Evolutionary conservation across 352 stramenopile species (phyloP).

Genomic region (Globisporangium sylvaticum): DNA sequence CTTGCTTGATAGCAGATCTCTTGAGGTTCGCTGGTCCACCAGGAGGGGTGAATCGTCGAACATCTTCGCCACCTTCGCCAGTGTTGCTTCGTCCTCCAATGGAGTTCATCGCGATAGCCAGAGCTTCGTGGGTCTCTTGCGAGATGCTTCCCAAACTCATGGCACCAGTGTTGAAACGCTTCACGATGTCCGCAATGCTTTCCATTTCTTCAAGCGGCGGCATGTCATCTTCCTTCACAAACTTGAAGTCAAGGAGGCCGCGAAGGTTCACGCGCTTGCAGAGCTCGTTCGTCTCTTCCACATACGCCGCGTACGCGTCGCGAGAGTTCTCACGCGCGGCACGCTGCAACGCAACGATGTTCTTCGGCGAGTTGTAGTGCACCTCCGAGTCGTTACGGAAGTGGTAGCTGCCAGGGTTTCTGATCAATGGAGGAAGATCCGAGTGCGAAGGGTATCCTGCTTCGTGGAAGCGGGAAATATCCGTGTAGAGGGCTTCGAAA

Average conservation of each 20-base stretch:
- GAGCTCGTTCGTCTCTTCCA: slow-evolving; percentile 86
- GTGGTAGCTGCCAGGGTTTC: slow-evolving; percentile 95
- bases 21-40: slow-evolving; percentile 44
- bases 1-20: slow-evolving; percentile 94
- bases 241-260: slow-evolving; percentile 94
- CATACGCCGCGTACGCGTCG: slow-evolving; percentile 92
- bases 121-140: slow-evolving; percentile 93
- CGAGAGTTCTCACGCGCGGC: slow-evolving; percentile 90
- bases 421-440: slow-evolving; percentile 82
- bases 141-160: slow-evolving; percentile 97
- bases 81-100: slow-evolving; percentile 94
- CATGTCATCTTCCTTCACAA: slow-evolving; percentile 86
- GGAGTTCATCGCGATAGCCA: slow-evolving; percentile 94
- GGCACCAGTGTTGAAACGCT: slow-evolving; percentile 94
- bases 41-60: slow-evolving; percentile 56
- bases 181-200: slow-evolving; percentile 91
- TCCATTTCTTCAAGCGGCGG: slow-evolving; percentile 92
- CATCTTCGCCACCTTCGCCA: slow-evolving; percentile 94
- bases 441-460: slow-evolving; percentile 82
- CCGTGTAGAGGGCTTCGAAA: slow-evolving; percentile 94
- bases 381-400: slow-evolving; percentile 93
- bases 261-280: slow-evolving; percentile 90
- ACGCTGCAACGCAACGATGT: slow-evolving; percentile 94
- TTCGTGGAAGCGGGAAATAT: slow-evolving; percentile 92
- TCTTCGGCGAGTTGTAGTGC: slow-evolving; percentile 94